Base-by-base conservation (phyloP, 2,329 filamentous ascomycete genomes). In the Neurospora crassa region DNA sequence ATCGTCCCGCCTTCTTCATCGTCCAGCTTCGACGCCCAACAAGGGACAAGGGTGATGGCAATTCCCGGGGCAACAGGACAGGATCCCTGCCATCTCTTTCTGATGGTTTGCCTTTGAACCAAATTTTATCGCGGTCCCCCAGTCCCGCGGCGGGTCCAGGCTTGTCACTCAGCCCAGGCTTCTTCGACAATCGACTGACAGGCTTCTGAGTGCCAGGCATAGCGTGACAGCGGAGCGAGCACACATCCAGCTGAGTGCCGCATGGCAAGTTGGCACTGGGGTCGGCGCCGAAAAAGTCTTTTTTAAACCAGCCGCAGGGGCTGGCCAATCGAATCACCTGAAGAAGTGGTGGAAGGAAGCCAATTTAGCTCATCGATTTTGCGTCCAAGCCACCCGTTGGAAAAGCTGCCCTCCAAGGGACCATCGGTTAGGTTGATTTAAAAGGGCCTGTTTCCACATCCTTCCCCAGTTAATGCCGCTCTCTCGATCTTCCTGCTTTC, bases 401-500 rank as follows among this genome's bases (percentile, higher is more conserved):
- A n/a, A n/a, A 24, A 69, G 20, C 43, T 29, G 53, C 24, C 53
- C 24, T 63, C 18, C 14, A 63, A 63, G 53, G 24, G 24, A 63
- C 53, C 53, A 63, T 63, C 53, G 18, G 24, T 63, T n/a, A n/a
- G n/a, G n/a, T 63, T 63, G 24, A 34, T 63, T 63, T 24, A 72
- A 75, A 76, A 76, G 70, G 72, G 67, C 72, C 43, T 40, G 59
- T 71, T 72, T 73, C 74, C 74, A 67, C 73, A 24, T 71, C 42
- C 43, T 37, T 67, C 43, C 68, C 70, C 71, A 40, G 24, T 69
- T 71, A n/a, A 59, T 67, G 16, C 47, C 67, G 69, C 70, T 67
- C 70, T 47, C 70, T 72, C 70, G 68, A 72, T 71, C 67, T 72
- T 72, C 69, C 68, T 63, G 53, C 68, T 74, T 67, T 67, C 71